Base-by-base conservation (phyloP, 2,329 filamentous ascomycete species). In the Scytalidium sp. region DNA sequence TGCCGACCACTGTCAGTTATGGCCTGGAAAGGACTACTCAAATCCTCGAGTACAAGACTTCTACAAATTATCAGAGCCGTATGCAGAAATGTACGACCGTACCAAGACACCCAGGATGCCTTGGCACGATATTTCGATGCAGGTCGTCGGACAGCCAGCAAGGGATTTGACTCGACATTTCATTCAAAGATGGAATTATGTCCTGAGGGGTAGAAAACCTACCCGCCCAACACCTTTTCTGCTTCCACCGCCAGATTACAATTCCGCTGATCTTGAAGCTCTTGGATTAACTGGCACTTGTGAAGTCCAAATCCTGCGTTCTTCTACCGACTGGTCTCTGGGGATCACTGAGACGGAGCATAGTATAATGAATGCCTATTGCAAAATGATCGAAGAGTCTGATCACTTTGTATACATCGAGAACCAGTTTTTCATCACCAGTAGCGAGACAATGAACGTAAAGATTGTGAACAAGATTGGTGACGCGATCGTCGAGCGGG, bases 351-450 rank as follows among this genome's bases (percentile, higher is more conserved):
- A 90, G 51, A 88, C 87, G 1, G 94, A 99, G 67, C 86, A 92
- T 68, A 97, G 93, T 64, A 97, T 99, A 64, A 92, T 96, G 78
- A 94, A 87, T 56, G 93, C 94, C 3, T 97, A 97, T 64, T 81
- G 95, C 58, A 94, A 95, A 66, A 84, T 96, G 75, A 99, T 99
- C 59, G 87, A 94, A 57, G 87, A 93, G 56, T 97, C 91, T 2
- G 90, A 99, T 43, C 94, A 97, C 67, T 96, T 97, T 62, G 90
- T 97, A 46, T 97, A 99, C 69, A 96, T 97, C 57, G 94, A 99
- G 67, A 99, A 99, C 65, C 94, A 99, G 64, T 99, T 97, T 71
- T 99, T 96, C 73, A 88, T 99, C 67, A 95, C 90, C 29, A 96
- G 90, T 58, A 94, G 89, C 45, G 88, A 94, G 62, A 91, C 92